These are phyloP conservation scores for Teunomyces tritomae DNA, from an alignment of 805 yeast genomes.

Conservation along the genomic window DNA sequence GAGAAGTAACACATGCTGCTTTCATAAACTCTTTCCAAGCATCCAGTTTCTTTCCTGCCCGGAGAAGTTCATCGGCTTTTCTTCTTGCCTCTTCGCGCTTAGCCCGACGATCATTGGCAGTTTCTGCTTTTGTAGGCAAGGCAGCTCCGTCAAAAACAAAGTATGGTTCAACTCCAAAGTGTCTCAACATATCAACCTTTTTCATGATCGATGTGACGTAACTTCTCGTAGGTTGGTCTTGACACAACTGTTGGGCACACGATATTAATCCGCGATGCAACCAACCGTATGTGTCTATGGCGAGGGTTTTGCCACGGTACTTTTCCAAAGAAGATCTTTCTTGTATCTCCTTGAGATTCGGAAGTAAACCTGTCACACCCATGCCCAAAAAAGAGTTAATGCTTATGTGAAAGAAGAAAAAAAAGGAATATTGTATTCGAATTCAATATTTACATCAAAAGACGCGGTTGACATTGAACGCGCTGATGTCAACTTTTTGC, in stretches of 20 bases:
- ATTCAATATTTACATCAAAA: not conserved
- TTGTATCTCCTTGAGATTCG: conserved; percentile 74
- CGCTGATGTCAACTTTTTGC: no score
- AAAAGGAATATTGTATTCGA: not conserved
- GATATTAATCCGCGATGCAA: conserved; percentile 80
- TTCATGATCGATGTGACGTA: conserved; percentile 69
- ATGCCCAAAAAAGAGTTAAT: conserved; percentile 31
- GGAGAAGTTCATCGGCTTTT: conserved; percentile 51
- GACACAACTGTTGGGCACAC: conserved; percentile 80
- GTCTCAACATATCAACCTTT: conserved; percentile 61
- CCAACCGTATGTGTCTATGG: conserved; percentile 98
- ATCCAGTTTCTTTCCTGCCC: conserved; percentile 50
- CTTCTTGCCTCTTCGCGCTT: conserved; percentile 57
- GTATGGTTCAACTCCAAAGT: conserved; percentile 74
- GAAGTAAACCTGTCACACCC: conserved; percentile 85
- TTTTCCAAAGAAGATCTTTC: conserved; percentile 53
- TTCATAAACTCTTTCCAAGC: conserved; percentile 73
- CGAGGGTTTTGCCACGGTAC: conserved; percentile 73
- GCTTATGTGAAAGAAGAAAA: not conserved
- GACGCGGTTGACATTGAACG: not conserved
- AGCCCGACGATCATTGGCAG: conserved; percentile 62
- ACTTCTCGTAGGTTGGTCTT: conserved; percentile 65
- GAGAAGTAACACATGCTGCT: conserved; percentile 83
- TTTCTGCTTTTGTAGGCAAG: conserved; percentile 71
- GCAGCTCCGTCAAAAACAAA: conserved; percentile 93